Evolutionary conservation across 1,284 basidiomycete genomes (phyloP).

Genomic region (Kwoniella shivajii): DNA sequence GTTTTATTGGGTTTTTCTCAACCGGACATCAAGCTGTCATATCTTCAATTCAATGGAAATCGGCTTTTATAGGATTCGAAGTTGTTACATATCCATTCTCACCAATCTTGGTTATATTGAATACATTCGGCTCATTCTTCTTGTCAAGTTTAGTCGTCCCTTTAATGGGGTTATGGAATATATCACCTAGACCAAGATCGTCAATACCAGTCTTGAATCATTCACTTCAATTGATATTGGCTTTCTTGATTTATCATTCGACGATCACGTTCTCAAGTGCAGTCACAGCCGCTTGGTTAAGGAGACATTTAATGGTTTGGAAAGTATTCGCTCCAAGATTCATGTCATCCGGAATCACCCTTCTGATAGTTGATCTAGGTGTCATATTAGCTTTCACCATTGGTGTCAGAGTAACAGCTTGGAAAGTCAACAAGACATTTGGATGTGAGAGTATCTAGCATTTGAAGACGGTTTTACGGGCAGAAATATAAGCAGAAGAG

Average conservation of each 20-base stretch:
- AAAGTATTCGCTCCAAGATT: slow-evolving; percentile 96
- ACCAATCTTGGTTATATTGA: slow-evolving; percentile 74
- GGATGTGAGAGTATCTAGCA: slow-evolving; percentile 34
- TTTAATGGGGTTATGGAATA: slow-evolving; percentile 84
- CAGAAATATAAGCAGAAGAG: background rate
- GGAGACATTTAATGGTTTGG: slow-evolving; percentile 97
- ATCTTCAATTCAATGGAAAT: slow-evolving; percentile 92
- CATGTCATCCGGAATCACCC: slow-evolving; percentile 67
- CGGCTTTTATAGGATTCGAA: slow-evolving; percentile 76
- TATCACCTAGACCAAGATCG: slow-evolving; percentile 62
- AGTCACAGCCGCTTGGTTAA: slow-evolving; percentile 71
- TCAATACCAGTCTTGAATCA: slow-evolving; percentile 51
- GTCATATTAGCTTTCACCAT: slow-evolving; percentile 52
- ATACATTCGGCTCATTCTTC: slow-evolving; percentile 74
- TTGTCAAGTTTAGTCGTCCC: slow-evolving; percentile 68
- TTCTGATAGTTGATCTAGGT: slow-evolving; percentile 56
- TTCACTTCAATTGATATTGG: slow-evolving; percentile 61
- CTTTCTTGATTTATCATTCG: slow-evolving; percentile 70
- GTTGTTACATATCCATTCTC: slow-evolving; percentile 74
- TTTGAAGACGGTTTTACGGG: too few species aligned
- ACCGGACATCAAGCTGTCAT: slow-evolving; percentile 93
- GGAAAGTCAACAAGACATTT: slow-evolving; percentile 54
- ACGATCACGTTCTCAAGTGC: slow-evolving; percentile 70
- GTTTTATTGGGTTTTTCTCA: slow-evolving; percentile 73
- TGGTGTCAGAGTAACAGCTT: slow-evolving; percentile 44